Base-by-base conservation (phyloP, 1,139 yeast species). In the Yamadazyma friedrichii region DNA sequence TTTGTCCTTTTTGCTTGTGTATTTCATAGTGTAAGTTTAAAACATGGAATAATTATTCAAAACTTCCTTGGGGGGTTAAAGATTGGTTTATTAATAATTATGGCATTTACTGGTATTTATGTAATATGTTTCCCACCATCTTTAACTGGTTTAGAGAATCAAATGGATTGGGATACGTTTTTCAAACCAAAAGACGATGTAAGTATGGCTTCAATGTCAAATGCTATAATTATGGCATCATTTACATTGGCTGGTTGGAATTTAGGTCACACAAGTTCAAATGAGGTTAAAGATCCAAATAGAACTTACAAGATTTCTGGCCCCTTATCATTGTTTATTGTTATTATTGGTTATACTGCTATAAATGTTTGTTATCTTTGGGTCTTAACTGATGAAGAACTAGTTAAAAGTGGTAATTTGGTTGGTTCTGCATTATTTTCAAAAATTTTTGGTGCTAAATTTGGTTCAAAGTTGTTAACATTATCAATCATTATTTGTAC, bases 161-260 rank as follows among this genome's bases (percentile, higher is more conserved):
- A 70, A 34, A 52, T 77, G n/a, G 54, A 63, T 15, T 55, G 62
- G 62, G 55, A 59, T 16, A 51, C 54, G 2, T 67, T 75, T 38
- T 67, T 51, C 37, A 51, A 52, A 2, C 45, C 54, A 1, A 61
- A 50, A 42, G 53, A 65, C 2, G 42, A 58, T 0, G 66, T 75
- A 0, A 58, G 74, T 2, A 42, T 70, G 1, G 65, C 84, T 0
- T 67, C 77, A 1, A 63, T 80, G 45, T 74, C 84, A 0, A 63
- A 78, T 42, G 84, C 84, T 0, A 70, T 80, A 20, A 69, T 80
- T 15, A 78, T 77, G 51, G 81, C 84, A 2, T 68, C 78, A 42
- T 81, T 78, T 60, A 78, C 84, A 5, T 79, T 74, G 45, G 68
- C 78, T 2, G 88, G 88, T 2, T 81, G 87, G 87, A 79, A 74